These are phyloP conservation scores for Urostyla sp. DNA, from an alignment of 73 alveolate genomes.

Conservation along the genomic window DNA sequence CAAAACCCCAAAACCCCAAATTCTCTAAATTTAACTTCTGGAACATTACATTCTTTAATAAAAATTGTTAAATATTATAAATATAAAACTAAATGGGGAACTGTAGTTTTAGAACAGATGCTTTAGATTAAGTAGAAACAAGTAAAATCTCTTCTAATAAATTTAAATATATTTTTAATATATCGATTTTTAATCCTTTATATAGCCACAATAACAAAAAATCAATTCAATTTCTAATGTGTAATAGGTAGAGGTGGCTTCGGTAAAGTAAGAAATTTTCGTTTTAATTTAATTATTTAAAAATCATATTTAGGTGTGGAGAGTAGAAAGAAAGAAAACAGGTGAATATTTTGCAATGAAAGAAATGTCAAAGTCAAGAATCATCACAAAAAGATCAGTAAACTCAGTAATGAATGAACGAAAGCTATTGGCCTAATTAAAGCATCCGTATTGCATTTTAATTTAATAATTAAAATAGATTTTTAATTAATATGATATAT, in stretches of 20 bases:
- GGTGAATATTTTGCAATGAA: constrained; percentile 82
- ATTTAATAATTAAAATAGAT: constrained; percentile 13
- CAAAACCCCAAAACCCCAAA: too few relatives aligned
- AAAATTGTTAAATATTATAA: too few relatives aligned
- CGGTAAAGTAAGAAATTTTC: constrained; percentile 87
- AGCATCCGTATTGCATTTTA: constrained; percentile 63
- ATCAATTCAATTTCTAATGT: constrained; percentile 63
- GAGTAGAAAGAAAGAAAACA: constrained; percentile 82
- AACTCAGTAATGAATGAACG: constrained; percentile 82
- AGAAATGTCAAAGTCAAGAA: constrained; percentile 82
- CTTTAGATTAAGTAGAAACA: too few relatives aligned
- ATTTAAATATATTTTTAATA: too few relatives aligned
- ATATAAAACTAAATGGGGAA: constrained; percentile 40
- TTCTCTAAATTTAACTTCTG: too few relatives aligned
- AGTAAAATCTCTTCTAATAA: too few relatives aligned
- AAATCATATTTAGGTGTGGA: constrained; percentile 75
- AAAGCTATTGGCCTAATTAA: constrained; percentile 64
- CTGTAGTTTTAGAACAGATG: constrained; percentile 33
- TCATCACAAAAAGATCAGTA: constrained; percentile 75
- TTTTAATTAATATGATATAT: constrained; percentile 91
- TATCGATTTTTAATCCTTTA: neutral
- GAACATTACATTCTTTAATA: too few relatives aligned
- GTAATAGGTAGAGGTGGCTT: constrained; percentile 94
- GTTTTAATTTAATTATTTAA: too few relatives aligned
- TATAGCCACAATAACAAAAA: constrained; percentile 47